Evolutionary conservation across 2,329 filamentous ascomycete species (phyloP).

Genomic region (Salinomyces thailandicus): DNA sequence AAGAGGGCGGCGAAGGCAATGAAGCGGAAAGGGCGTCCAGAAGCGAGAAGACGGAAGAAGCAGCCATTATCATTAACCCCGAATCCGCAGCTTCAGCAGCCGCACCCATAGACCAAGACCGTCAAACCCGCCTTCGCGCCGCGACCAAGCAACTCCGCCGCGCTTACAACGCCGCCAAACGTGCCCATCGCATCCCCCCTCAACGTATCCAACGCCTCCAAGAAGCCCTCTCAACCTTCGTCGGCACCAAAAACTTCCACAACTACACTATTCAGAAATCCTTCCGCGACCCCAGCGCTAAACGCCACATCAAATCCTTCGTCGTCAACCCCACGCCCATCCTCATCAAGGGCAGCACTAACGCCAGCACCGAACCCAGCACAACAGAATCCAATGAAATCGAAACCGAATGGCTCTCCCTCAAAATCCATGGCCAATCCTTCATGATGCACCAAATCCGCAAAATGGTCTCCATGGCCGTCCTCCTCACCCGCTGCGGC

Average conservation of each 20-base stretch:
- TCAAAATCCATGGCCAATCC: constrained; percentile 93
- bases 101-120: constrained; percentile 11
- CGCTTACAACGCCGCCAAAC: constrained; percentile 72
- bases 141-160: constrained; percentile 54
- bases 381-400: constrained; percentile 12
- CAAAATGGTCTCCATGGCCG: constrained; percentile 94
- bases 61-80: constrained; percentile 23
- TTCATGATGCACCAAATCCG: constrained; percentile 99
- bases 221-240: constrained; percentile 60
- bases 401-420: constrained; percentile 86
- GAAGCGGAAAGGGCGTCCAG: constrained; percentile 1
- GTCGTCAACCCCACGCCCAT: constrained; percentile 58
- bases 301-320: constrained; percentile 89
- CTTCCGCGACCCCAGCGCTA: constrained; percentile 69
- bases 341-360: constrained; percentile 24
- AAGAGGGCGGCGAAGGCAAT: constrained; percentile 6
- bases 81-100: constrained; percentile 8
- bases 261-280: constrained; percentile 95
- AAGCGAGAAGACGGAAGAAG: constrained; percentile 24
- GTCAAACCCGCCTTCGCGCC: constrained; percentile 27
- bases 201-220: constrained; percentile 66
- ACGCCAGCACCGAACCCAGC: constrained; percentile 64
- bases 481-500: constrained; percentile 74
- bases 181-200: constrained; percentile 68
- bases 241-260: constrained; percentile 85